These are phyloP conservation scores for Acer yangbiense DNA, from an alignment of 345 rosid genomes.

Conservation along the genomic window DNA sequence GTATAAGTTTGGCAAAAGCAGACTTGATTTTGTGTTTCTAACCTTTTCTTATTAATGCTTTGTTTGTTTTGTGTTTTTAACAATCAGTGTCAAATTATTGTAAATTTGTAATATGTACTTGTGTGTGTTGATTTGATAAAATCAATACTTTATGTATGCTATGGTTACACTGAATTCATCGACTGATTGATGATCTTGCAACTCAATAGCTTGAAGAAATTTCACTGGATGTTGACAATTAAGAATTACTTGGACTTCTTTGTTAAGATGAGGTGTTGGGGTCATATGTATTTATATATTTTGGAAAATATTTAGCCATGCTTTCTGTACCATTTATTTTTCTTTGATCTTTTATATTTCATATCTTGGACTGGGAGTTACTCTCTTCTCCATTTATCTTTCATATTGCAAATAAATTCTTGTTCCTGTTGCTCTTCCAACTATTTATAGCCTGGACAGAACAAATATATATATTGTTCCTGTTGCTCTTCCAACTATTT, in stretches of 20 bases:
- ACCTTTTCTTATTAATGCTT: not conserved
- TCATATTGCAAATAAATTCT: not conserved
- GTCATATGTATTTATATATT: not conserved
- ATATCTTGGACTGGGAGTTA: not conserved
- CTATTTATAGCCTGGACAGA: not conserved
- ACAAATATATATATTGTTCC: not conserved
- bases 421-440: not conserved
- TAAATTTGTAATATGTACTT: not conserved
- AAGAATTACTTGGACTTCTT: not conserved
- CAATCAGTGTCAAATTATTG: not conserved
- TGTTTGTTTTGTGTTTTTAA: not conserved
- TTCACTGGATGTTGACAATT: not conserved
- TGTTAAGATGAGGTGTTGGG: constrained; percentile 1
- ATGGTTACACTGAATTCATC: not conserved
- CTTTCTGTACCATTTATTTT: not conserved
- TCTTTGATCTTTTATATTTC: not conserved
- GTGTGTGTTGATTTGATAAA: not conserved
- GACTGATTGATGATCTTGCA: not conserved
- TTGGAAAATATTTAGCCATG: not conserved
- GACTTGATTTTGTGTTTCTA: not conserved
- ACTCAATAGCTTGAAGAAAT: constrained; percentile 1
- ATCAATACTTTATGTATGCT: not conserved
- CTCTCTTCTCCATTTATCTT: not conserved
- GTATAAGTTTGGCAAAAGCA: not conserved
- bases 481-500: constrained; percentile 5